A percentile compares a stretch with the other conserved stretches of the same genome.
Conservation (phyloP, 768 basidiomycete species). For the Coprinopsis sp. region DNA sequence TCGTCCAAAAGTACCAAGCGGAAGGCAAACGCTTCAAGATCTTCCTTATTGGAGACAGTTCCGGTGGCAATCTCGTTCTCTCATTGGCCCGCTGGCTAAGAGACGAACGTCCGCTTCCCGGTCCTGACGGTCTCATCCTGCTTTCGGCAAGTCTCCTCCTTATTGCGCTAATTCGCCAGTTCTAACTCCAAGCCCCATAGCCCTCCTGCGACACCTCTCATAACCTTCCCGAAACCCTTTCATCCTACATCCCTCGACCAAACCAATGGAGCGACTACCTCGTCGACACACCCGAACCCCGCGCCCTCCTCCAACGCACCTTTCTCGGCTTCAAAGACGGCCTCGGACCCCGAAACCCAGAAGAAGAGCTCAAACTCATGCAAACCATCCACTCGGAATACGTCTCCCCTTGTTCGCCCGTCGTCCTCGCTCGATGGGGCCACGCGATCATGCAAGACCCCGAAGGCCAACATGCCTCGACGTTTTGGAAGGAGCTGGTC, state of each 20-base stretch:
- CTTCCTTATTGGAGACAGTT: constrained; percentile 50
- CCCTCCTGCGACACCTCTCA: constrained; percentile 35
- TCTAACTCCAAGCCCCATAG: constrained; percentile 6
- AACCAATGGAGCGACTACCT: constrained; percentile 47
- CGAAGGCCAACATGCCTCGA: constrained; percentile 20
- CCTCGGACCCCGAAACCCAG: constrained; percentile 15
- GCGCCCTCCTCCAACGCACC: constrained; percentile 47
- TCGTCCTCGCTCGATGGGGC: constrained; percentile 35
- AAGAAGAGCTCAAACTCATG: constrained; percentile 29
- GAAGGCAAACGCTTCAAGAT: constrained; percentile 28
- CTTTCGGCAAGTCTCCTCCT: constrained; percentile 31
- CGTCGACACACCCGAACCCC: constrained; percentile 49
- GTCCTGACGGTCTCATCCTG: constrained; percentile 42
- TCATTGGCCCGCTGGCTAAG: constrained; percentile 50
- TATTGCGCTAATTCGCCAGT: neutral
- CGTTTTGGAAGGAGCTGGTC: constrained; percentile 17
- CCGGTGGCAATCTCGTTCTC: constrained; percentile 50
- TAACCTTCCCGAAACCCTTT: constrained; percentile 43
- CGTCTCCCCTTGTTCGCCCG: constrained; percentile 36
- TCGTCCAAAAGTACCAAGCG: constrained; percentile 29
- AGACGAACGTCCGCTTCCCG: constrained; percentile 41
- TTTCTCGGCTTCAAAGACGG: constrained; percentile 41
- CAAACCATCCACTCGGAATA: constrained; percentile 38
- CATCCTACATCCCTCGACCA: constrained; percentile 46
- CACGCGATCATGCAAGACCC: constrained; percentile 30